Evolutionary conservation across 148 eudicot genomes (phyloP).

Genomic region (Camellia japonica): DNA sequence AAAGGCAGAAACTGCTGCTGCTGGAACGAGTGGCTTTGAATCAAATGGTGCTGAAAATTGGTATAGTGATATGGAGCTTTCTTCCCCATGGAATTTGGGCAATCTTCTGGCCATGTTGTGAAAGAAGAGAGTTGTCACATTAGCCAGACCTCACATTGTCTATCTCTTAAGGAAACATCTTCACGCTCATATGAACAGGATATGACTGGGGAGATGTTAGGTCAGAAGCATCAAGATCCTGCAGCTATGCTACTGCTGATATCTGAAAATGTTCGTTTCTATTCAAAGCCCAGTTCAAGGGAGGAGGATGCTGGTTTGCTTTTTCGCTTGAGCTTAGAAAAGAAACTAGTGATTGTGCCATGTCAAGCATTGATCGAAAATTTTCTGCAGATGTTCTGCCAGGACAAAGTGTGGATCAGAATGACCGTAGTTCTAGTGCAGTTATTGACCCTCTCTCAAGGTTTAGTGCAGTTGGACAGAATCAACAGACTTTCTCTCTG

Average conservation of each 20-base stretch:
- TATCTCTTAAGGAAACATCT: not conserved
- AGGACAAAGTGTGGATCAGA: not conserved
- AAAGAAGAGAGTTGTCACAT: slow-evolving; percentile 6
- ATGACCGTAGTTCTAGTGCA: slow-evolving; percentile 5
- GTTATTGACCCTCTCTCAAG: not conserved
- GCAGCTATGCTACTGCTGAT: not conserved
- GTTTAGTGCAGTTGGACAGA: not conserved
- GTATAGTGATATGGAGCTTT: slow-evolving; percentile 14
- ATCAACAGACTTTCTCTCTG: slow-evolving; percentile 2
- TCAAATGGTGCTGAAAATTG: slow-evolving; percentile 1
- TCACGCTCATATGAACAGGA: slow-evolving; percentile 1
- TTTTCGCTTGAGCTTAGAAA: not conserved
- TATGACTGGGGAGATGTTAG: not conserved
- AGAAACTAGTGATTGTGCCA: not conserved
- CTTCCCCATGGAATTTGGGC: slow-evolving; percentile 5
- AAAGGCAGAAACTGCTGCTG: not conserved
- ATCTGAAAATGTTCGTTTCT: not conserved
- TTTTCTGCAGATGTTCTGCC: slow-evolving; percentile 2
- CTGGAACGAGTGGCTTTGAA: not conserved
- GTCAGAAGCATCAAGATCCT: slow-evolving; percentile 2
- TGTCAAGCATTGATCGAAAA: not conserved
- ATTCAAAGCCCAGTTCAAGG: not conserved
- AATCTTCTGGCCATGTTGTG: not conserved
- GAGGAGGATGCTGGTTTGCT: not conserved
- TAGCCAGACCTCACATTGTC: not conserved